Evolutionary conservation across 1,139 yeast species (phyloP), one percentile per base, ranked within the genome.

Genomic region (Suhomyces maxii): DNA sequence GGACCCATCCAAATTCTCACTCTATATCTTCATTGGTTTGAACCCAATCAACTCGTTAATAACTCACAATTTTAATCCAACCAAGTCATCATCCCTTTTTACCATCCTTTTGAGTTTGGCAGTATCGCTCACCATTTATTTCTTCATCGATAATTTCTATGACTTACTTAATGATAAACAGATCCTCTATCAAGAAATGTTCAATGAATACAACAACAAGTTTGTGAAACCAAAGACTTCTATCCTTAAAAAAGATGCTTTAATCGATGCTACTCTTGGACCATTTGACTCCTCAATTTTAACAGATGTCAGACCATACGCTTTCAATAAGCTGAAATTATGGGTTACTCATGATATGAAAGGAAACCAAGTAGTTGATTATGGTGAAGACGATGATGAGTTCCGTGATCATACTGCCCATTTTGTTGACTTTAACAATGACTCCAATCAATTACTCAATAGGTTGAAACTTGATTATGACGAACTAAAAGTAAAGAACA

Each of bases 171-270:
- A 73, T 43, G 93, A 87, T 62, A 84, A 82, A 52, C 81, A 80
- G 45, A 69, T 84, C 10, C 59, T 87, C 7, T 78, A 77, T 52
- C 80, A 77, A 51, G 89, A 86, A 55, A 80, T 82, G 57, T 71
- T 83, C 50, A 76, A 75, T 33, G 95, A 86, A 56, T 83, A 83
- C 57, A 79, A 84, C 53, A 67, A 73, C 37, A 86, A 86, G 59
- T 80, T 76, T 52, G 86, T 86, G n/a, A 76, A 76, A 41, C 90
- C 91, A 3, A 76, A 77, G 45, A 65, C 80, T 1, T 73, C 82
- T 7, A 73, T 75, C 8, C 64, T 75, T 44, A 74, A 76, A 45
- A 80, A 84, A 53, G 90, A 86, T 56, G 90, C 79, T 3, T 73
- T 79, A 40, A 72, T 85, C 9, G 91, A 86, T 60, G 83, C 89